Evolutionary conservation across 2,329 filamentous ascomycete genomes (phyloP), one percentile per base, ranked within the genome.

Genomic region (Colletotrichum sp.): DNA sequence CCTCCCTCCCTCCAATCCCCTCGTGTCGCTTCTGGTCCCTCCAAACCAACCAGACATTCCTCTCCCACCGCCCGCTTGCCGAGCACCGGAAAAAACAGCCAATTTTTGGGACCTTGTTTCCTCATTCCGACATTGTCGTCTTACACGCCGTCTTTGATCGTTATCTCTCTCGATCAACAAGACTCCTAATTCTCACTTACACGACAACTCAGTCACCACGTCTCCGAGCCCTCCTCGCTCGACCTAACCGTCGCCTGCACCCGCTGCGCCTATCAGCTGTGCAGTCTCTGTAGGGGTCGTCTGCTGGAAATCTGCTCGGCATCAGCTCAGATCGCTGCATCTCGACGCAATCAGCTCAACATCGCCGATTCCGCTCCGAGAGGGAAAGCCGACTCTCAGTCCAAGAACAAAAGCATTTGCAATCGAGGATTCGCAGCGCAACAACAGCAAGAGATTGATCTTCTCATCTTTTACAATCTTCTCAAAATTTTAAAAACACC

Each of bases 1-100:
- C 55, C 55, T 59, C 76, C 78, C 74, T 79, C 76, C 78, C 74
- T 79, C 80, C 71, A 73, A 76, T 76, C 78, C 75, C 77, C 74
- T 72, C 57, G 28, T 36, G 60, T 72, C 77, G 77, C 67, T 71
- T 66, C 68, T 65, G 75, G 69, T 71, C 63, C 28, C 68, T 39
- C 39, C 68, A 32, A 67, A 67, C 21, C 68, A 63, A 39, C 34
- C 63, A 68, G 14, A 24, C 13, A 6, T 21, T 30, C 26, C 12
- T 60, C 10, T 14, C 48, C 18, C 52, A 52, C 63, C 21, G 30
- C 12, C 32, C 21, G 36, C 12, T 28, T 52, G n/a, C 52, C 66
- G 32, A 60, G n/a, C 32, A 68, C 10, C 52, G 52, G 66, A 59
- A 26, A 59, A 39, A 21, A 36, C 14, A 39, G 10, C n/a, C 61